These are phyloP conservation scores for Apiotrichum porosum DNA, from an alignment of 1,284 basidiomycete species.

Conservation along the genomic window DNA sequence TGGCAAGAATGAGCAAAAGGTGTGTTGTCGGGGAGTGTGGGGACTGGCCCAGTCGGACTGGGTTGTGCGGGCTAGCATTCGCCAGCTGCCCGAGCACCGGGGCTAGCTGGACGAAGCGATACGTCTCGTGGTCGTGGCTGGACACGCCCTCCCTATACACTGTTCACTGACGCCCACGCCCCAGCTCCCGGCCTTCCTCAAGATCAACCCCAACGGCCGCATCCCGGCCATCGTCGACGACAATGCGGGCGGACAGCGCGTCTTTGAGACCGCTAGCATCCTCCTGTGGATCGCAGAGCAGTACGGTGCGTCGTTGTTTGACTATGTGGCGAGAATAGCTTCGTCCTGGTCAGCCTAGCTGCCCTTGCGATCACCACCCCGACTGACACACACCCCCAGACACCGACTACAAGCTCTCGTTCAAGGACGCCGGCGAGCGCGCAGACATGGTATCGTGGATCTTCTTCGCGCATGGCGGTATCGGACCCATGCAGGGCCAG, in stretches of 20 bases:
- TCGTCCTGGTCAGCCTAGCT: background rate
- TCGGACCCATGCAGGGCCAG: constrained; percentile 45
- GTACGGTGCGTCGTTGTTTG: constrained; percentile 44
- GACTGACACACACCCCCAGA: constrained; percentile 19
- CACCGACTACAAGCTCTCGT: constrained; percentile 55
- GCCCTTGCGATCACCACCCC: background rate
- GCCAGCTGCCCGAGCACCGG: no score
- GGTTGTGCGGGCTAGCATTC: background rate
- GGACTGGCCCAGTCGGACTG: no score
- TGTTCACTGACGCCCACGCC: no score
- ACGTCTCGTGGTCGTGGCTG: no score
- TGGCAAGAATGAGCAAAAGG: constrained; percentile 51
- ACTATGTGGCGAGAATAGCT: background rate
- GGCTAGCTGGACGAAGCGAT: no score
- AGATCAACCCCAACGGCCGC: constrained; percentile 62
- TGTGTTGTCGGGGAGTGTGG: no score
- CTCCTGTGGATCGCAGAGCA: constrained; percentile 60
- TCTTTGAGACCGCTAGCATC: constrained; percentile 66
- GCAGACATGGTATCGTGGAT: constrained; percentile 71
- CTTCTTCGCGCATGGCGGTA: constrained; percentile 57
- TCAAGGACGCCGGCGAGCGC: constrained; percentile 49
- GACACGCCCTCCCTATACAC: background rate
- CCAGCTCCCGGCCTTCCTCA: constrained; percentile 57
- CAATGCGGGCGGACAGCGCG: constrained; percentile 51
- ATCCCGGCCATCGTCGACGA: constrained; percentile 54